Base-by-base conservation (phyloP, 148 eudicot species). In the Amaranthus cruentus region DNA sequence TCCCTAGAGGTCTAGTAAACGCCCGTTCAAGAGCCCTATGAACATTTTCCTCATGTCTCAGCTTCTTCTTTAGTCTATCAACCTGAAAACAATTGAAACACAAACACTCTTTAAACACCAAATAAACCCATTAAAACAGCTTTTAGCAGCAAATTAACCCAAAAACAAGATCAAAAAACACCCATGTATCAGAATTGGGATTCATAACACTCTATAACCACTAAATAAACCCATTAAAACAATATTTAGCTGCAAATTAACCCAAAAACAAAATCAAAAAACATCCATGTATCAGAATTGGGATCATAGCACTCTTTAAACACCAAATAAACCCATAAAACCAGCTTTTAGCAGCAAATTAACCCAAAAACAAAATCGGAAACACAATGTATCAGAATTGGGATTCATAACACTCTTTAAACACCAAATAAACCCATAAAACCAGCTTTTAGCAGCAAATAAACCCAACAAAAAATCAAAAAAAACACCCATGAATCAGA, bases 21-120 rank as follows among this genome's bases (percentile, higher is more conserved):
- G 97, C 97, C 50, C 92, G 84, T 77, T 85, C 88, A 59, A 92
- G 74, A 69, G 97, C 95, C 79, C 87, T 80, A 62, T 89, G 97
- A 73, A 89, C 86, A 71, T 88, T 88, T 76, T 92, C 97, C 68
- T 92, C 97, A 18, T 89, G 88, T 67, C 82, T 83, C 47, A 92
- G 95, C 80, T 83, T 83, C 86, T 89, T 82, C 86, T 88, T 89
- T 76, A 92, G 66, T 79, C 85, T 87, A 77, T 88, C 92, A 66
- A 92, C 90, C 97, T 92, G 81, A 65, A 80, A 77, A 62, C 44
- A 43, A 12, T 47, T 59, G n/a, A 9, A 62, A 44, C 13, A 53
- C 14, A 15, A 56, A 52, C 42, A 13, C 18, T 44, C 9, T 47
- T 47, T 13, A 3, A 7, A 8, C 13, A 28, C 38, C 55, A 4